Evolutionary conservation across 2,329 filamentous ascomycete genomes (phyloP).

Genomic region (Stemphylium vesicarium): DNA sequence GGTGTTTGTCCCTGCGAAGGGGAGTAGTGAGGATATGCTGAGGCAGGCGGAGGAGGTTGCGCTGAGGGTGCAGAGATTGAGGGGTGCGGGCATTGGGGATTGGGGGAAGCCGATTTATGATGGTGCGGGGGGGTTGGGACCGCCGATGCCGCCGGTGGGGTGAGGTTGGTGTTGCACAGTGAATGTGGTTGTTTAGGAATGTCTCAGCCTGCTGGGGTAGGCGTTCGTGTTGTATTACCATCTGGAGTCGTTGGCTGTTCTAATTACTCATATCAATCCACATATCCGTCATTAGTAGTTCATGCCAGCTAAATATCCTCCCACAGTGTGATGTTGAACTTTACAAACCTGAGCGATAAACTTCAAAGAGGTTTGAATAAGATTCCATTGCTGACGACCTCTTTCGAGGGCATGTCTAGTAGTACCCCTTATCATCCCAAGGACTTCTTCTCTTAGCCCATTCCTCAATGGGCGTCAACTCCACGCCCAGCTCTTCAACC

Average conservation of each 20-base stretch:
- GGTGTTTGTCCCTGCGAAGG: constrained; percentile 39
- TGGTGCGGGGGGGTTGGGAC: not conserved
- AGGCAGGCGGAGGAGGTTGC: constrained; percentile 37
- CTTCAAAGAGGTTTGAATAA: not conserved
- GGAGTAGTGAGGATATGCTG: constrained; percentile 36
- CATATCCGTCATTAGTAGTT: too few relatives aligned
- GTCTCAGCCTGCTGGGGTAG: not conserved
- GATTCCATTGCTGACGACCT: not conserved
- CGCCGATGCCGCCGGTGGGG: not conserved
- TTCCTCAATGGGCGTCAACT: constrained; percentile 46
- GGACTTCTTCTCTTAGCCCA: constrained; percentile 41
- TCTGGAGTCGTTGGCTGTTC: too few relatives aligned
- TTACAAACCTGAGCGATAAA: too few relatives aligned
- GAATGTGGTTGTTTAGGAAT: not conserved
- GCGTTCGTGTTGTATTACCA: too few relatives aligned
- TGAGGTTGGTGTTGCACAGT: not conserved
- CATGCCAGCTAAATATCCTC: too few relatives aligned
- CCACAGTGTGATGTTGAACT: too few relatives aligned
- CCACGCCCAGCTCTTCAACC: constrained; percentile 40
- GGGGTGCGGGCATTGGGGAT: constrained; percentile 18
- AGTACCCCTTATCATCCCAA: constrained; percentile 27
- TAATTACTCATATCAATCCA: too few relatives aligned
- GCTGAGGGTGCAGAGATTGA: constrained; percentile 21
- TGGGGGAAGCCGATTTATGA: constrained; percentile 9
- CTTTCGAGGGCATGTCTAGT: not conserved